phyloP scores from a whole-genome alignment of 2,329 filamentous ascomycete genomes.

The Lasiodiplodia sp. region DNA sequence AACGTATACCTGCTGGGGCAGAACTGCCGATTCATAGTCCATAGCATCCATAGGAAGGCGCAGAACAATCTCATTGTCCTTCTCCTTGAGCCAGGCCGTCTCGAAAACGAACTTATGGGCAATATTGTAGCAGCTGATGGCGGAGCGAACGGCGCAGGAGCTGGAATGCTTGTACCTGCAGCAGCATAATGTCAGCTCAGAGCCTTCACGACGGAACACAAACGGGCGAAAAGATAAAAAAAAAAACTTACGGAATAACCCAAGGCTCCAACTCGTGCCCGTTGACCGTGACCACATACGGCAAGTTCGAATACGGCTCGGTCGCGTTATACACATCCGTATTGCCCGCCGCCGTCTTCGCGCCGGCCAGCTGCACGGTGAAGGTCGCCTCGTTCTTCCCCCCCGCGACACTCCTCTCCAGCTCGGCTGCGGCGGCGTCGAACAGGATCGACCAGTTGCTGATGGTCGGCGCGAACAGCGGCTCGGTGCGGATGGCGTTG shows the following conservation, averaged over 20 bases:
- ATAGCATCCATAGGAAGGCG: slow-evolving; percentile 67
- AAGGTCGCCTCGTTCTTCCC: slow-evolving; percentile 59
- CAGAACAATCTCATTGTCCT: slow-evolving; percentile 64
- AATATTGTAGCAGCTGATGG: slow-evolving; percentile 68
- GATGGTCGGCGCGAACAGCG: slow-evolving; percentile 54
- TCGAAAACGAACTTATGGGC: slow-evolving; percentile 61
- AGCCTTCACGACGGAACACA: no score
- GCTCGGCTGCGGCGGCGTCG: slow-evolving; percentile 52
- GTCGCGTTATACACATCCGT: slow-evolving; percentile 65
- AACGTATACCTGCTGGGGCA: slow-evolving; percentile 65
- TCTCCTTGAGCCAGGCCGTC: slow-evolving; percentile 51
- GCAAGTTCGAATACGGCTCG: slow-evolving; percentile 62
- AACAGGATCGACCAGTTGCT: slow-evolving; percentile 69
- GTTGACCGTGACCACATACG: slow-evolving; percentile 60
- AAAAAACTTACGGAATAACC: slow-evolving; percentile 61
- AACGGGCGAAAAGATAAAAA: background rate
- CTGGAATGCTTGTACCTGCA: slow-evolving; percentile 61
- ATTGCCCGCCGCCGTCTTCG: slow-evolving; percentile 68
- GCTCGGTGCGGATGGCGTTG: slow-evolving; percentile 55
- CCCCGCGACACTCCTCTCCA: slow-evolving; percentile 35
- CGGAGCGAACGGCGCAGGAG: slow-evolving; percentile 68
- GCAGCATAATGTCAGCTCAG: no score
- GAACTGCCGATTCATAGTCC: slow-evolving; percentile 64
- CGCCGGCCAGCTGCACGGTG: slow-evolving; percentile 69
- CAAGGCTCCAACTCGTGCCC: slow-evolving; percentile 57